A percentile compares a stretch with the other conserved stretches of the same genome.
Conservation (phyloP, 208 protist species). For the Acanthamoeba royreba region DNA sequence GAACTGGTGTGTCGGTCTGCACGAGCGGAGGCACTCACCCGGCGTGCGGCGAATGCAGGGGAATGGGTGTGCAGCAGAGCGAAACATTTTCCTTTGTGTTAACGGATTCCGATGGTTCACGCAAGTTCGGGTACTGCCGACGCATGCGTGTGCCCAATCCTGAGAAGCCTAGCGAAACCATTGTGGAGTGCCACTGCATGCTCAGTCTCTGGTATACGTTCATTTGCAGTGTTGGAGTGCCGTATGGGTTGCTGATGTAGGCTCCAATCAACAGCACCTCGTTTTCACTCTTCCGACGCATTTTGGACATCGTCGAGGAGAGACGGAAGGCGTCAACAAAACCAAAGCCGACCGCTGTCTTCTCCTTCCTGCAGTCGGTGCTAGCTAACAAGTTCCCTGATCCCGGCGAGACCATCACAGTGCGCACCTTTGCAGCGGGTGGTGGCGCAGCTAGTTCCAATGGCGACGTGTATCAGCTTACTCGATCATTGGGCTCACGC, state of each 20-base stretch:
- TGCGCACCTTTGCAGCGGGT: not conserved
- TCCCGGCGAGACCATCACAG: conserved; percentile 9
- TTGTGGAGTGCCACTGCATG: conserved; percentile 55
- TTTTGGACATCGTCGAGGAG: conserved; percentile 54
- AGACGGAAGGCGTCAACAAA: conserved; percentile 35
- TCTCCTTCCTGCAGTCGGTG: conserved; percentile 55
- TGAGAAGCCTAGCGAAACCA: not conserved
- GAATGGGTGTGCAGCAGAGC: conserved; percentile 14
- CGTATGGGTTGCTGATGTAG: not conserved
- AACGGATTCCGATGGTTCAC: conserved; percentile 56
- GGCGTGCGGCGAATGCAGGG: not conserved
- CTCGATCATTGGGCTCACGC: not conserved
- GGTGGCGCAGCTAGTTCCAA: not conserved
- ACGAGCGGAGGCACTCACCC: not conserved
- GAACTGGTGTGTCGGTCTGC: not conserved
- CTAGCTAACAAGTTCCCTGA: conserved; percentile 49
- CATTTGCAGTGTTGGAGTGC: not conserved
- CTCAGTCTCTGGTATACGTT: conserved; percentile 38
- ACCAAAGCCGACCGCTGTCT: conserved; percentile 30
- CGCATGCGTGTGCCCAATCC: conserved; percentile 27
- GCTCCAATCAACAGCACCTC: not conserved
- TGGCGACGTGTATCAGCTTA: not conserved
- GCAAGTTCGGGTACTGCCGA: conserved; percentile 62
- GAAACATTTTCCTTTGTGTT: conserved; percentile 69
- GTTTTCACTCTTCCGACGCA: conserved; percentile 19